Conservation (phyloP, 1,284 basidiomycete genomes). For the Papiliotrema laurentii region DNA sequence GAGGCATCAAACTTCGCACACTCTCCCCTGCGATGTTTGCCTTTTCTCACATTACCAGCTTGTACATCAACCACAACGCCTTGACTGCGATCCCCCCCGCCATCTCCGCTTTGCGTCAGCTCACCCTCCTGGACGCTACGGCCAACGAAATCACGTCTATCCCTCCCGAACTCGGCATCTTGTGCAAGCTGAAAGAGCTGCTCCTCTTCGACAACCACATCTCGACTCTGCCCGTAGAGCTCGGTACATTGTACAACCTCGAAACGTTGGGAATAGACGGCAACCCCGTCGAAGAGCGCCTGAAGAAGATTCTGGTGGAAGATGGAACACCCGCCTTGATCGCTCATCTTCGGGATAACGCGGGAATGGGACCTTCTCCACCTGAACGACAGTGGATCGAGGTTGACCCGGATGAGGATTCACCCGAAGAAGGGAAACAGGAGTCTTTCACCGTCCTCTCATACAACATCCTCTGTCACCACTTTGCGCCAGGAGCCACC, state of each 20-base stretch:
- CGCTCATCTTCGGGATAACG: conserved; percentile 55
- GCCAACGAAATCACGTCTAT: conserved; percentile 77
- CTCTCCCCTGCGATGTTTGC: conserved; percentile 79
- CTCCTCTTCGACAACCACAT: conserved; percentile 95
- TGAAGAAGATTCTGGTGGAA: conserved; percentile 81
- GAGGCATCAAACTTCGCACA: conserved; percentile 88
- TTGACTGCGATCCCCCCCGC: conserved; percentile 75
- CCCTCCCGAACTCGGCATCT: conserved; percentile 85
- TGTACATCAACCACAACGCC: conserved; percentile 97
- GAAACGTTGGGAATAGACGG: conserved; percentile 93
- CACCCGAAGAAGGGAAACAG: conserved; percentile 51
- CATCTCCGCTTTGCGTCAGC: conserved; percentile 76
- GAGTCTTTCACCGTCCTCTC: conserved; percentile 74
- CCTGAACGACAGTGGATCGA: conserved; percentile 79
- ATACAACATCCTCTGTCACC: conserved; percentile 95
- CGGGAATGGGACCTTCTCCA: conserved; percentile 74
- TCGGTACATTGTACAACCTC: conserved; percentile 88
- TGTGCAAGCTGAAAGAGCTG: conserved; percentile 84
- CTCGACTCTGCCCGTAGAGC: conserved; percentile 73
- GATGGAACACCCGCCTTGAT: conserved; percentile 88
- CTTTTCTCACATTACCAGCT: conserved; percentile 86
- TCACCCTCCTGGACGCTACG: conserved; percentile 88
- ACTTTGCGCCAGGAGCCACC: conserved; percentile 79
- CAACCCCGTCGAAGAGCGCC: conserved; percentile 77
- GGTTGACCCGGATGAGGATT: conserved; percentile 61